Conservation (phyloP, 2,329 filamentous ascomycete species). For the Boeremia lycopersici region DNA sequence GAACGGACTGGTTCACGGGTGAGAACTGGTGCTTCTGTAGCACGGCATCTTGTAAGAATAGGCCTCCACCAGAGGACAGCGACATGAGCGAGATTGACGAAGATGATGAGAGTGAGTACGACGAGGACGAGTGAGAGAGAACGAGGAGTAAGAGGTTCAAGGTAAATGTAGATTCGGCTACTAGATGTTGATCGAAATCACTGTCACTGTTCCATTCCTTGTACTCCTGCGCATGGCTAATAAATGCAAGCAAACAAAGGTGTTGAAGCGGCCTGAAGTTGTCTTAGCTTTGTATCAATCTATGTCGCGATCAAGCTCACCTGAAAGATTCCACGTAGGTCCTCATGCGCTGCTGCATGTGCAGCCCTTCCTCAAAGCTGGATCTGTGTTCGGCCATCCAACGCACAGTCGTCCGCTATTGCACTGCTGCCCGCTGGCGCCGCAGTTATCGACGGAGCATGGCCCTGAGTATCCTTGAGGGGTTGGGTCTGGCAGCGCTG, state of each 20-base stretch:
- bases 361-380: constrained; percentile 17
- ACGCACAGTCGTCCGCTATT: constrained; percentile 1
- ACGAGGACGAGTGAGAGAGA: too few relatives aligned
- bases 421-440: constrained; percentile 3
- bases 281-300: not conserved
- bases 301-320: not conserved
- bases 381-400: constrained; percentile 10
- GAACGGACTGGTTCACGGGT: not conserved
- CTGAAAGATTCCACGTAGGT: not conserved
- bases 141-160: too few relatives aligned
- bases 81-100: not conserved
- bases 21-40: not conserved
- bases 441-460: constrained; percentile 8
- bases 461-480: constrained; percentile 26
- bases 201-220: not conserved
- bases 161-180: too few relatives aligned
- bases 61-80: not conserved
- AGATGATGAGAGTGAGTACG: not conserved
- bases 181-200: not conserved
- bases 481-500: constrained; percentile 21
- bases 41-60: not conserved
- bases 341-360: constrained; percentile 12
- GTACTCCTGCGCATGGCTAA: not conserved
- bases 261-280: not conserved
- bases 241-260: not conserved